Evolutionary conservation across 192 early-diverging fungal genomes (phyloP).

Genomic region (Coemansia furcata): DNA sequence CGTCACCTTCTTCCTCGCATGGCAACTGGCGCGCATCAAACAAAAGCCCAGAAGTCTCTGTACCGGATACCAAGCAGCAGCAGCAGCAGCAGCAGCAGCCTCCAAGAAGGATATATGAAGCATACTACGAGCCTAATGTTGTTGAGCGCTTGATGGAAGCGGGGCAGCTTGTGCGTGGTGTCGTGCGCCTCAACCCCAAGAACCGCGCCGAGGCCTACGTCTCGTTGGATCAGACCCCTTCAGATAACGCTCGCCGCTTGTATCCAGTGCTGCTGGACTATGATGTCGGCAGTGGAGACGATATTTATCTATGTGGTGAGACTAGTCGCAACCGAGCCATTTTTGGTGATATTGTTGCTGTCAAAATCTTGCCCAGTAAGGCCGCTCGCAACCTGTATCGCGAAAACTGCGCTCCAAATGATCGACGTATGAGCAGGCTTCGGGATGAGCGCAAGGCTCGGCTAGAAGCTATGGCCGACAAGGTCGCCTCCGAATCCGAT

Average conservation of each 20-base stretch:
- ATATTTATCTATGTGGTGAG: conserved; percentile 77
- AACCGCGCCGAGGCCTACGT: conserved; percentile 89
- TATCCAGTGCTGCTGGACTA: conserved; percentile 22
- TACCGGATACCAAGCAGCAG: background rate
- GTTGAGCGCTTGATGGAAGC: conserved; percentile 9
- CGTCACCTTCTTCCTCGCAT: background rate
- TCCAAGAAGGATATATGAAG: conserved; percentile 15
- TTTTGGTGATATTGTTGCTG: conserved; percentile 85
- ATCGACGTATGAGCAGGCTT: conserved; percentile 48
- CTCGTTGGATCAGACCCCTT: conserved; percentile 62
- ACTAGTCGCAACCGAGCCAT: conserved; percentile 81
- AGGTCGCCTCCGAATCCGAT: conserved; percentile 26
- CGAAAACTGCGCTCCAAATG: conserved; percentile 60
- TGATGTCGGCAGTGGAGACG: conserved; percentile 46
- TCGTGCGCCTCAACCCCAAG: conserved; percentile 81
- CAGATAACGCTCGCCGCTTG: conserved; percentile 6
- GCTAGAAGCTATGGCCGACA: conserved; percentile 59
- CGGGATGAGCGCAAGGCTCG: conserved; percentile 65
- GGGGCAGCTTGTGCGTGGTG: conserved; percentile 65
- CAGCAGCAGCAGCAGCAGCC: too few species aligned
- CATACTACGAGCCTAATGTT: conserved; percentile 19
- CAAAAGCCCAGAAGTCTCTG: background rate
- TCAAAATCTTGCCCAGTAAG: conserved; percentile 66
- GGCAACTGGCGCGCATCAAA: background rate
- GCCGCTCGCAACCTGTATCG: conserved; percentile 10